Conservation (phyloP, 2,329 filamentous ascomycete genomes). For the Pestalotiopsis sp. region DNA sequence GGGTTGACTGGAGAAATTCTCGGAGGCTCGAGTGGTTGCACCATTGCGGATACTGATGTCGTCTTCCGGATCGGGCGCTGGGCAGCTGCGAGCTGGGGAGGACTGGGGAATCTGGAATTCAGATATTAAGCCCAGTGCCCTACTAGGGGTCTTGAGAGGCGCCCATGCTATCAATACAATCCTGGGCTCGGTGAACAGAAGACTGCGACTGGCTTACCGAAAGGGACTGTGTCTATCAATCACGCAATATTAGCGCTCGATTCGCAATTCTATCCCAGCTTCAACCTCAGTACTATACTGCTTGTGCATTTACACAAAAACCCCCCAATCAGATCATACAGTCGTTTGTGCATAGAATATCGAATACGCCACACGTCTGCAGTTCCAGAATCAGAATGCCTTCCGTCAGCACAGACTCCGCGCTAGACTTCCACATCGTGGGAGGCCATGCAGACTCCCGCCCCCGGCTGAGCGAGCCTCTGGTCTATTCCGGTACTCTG, state of each 20-base stretch:
- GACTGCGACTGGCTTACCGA: constrained; percentile 12
- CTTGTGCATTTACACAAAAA: background rate
- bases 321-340: background rate
- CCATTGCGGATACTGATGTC: constrained; percentile 18
- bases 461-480: constrained; percentile 30
- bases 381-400: constrained; percentile 34
- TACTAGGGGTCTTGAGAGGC: background rate
- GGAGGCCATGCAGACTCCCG: constrained; percentile 28
- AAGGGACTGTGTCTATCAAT: constrained; percentile 11
- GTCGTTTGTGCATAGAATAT: background rate
- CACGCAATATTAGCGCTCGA: constrained; percentile 11
- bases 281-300: background rate
- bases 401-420: constrained; percentile 27
- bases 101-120: background rate
- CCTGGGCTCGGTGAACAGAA: background rate
- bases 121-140: constrained; percentile 6
- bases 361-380: background rate
- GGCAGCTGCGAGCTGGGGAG: background rate
- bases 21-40: constrained; percentile 14
- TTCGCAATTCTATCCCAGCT: constrained; percentile 7
- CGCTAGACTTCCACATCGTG: constrained; percentile 22
- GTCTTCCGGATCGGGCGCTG: constrained; percentile 10
- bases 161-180: background rate
- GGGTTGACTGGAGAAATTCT: constrained; percentile 19
- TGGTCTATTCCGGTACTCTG: constrained; percentile 44